Evolutionary conservation across 495 filamentous ascomycete species (phyloP), one percentile per base, ranked within the genome.

Genomic region (Penicillium waksmanii): DNA sequence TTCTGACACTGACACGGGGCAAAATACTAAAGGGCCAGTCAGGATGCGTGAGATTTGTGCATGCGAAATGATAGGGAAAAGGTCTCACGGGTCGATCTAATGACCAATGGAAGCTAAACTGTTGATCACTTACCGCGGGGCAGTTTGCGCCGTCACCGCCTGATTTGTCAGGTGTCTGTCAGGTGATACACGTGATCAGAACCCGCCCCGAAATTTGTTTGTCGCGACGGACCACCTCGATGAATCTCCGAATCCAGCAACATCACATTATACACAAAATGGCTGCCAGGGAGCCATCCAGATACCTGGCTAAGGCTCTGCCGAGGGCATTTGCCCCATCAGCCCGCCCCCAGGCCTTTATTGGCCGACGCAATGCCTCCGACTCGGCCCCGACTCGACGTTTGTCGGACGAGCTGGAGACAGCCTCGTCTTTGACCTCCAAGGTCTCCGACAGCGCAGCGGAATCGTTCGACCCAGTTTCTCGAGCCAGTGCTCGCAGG

Each of bases 401-500:
- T 53, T 56, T 74, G 27, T 67, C 73, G 19, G 66, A 57, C 38
- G 76, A 78, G 9, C 62, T 80, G 50, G 77, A 80, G 57, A 66
- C 75, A n/a, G 64, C 58, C 8, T 70, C 73, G 43, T 74, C 74
- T 21, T 62, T 78, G 54, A 64, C 65, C 19, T 57, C 62, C 33
- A 13, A 65, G 33, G 61, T 72, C 8, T 55, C 67, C 10, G 65
- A 65, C 10, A 65, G 68, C 13, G 61, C 61, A 12, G 67, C 71
- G 34, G 69, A 74, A 59, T 75, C 76, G 56, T 91, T 80, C 61
- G 80, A 90, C 63, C 88, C 88, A 0, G 69, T 85, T 53, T 79
- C 77, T 60, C 77, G 70, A 63, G 78, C 78, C 38, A 78, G 75
- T 61, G 69, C 66, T 43, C 78, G 85, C 53, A 82, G 76, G 63